phyloP scores from a whole-genome alignment of 345 rosid species.

The Pistacia vera region DNA sequence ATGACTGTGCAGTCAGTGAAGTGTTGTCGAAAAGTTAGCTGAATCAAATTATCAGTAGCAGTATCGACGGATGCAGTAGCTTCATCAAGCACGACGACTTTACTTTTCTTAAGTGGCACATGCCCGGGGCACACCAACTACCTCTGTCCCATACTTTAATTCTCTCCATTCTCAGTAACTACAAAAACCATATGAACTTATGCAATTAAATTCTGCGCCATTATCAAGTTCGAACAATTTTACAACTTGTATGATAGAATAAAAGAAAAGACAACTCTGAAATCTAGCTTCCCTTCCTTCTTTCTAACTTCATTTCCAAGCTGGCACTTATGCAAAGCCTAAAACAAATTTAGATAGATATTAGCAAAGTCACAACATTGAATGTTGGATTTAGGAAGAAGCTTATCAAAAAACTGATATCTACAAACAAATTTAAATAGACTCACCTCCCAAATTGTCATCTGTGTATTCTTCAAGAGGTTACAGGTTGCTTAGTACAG shows the following conservation, averaged over 20 bases:
- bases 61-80: slow-evolving; percentile 93
- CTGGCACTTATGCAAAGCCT: slow-evolving; percentile 94
- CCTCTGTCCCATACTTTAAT: slow-evolving; percentile 95
- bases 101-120: slow-evolving; percentile 76
- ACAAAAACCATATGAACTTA: slow-evolving; percentile 15
- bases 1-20: slow-evolving; percentile 72
- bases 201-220: not conserved
- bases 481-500: slow-evolving; percentile 76
- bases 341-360: slow-evolving; percentile 14
- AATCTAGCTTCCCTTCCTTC: slow-evolving; percentile 74
- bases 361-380: not conserved
- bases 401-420: too few species aligned
- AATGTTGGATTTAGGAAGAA: too few species aligned
- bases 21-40: slow-evolving; percentile 64
- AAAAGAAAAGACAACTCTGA: slow-evolving; percentile 24
- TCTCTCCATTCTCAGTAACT: slow-evolving; percentile 86
- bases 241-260: too few species aligned
- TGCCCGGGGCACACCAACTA: slow-evolving; percentile 84
- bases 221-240: too few species aligned
- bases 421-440: not conserved
- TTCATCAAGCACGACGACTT: slow-evolving; percentile 77
- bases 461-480: slow-evolving; percentile 89
- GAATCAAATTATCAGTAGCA: slow-evolving; percentile 82
- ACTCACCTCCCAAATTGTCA: slow-evolving; percentile 84
- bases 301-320: slow-evolving; percentile 83